Conservation (phyloP, 768 basidiomycete genomes). For the Psilocybe tampanensis region DNA sequence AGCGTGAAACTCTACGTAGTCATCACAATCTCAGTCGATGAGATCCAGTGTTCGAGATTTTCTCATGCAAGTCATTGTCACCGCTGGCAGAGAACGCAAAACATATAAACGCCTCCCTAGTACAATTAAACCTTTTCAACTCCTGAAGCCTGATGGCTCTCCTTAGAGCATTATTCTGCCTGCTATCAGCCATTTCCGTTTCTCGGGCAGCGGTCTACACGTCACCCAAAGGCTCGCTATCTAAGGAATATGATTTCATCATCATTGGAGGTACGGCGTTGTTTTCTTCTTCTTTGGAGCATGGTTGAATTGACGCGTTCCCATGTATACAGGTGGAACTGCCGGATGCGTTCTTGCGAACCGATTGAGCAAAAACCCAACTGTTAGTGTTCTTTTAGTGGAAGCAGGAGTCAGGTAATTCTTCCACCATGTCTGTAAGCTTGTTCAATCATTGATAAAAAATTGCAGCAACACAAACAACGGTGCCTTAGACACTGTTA, state of each 20-base stretch:
- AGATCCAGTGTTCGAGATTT: background rate
- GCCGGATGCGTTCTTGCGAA: conserved; percentile 58
- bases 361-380: conserved; percentile 51
- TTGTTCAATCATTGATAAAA: background rate
- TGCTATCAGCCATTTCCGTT: background rate
- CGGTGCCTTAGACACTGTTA: background rate
- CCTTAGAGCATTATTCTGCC: background rate
- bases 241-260: conserved; percentile 2
- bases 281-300: background rate
- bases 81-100: background rate
- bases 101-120: background rate
- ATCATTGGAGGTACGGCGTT: conserved; percentile 2
- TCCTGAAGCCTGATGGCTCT: background rate
- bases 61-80: background rate
- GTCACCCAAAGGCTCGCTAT: background rate
- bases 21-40: background rate
- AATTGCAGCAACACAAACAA: background rate
- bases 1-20: background rate
- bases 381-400: conserved; percentile 47
- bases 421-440: background rate
- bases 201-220: background rate
- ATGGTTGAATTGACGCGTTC: background rate
- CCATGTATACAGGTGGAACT: conserved; percentile 38
- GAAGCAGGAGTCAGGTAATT: conserved; percentile 44
- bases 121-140: background rate